Evolutionary conservation across 176 grass and related monocot species (phyloP).

Genomic region (Cenchrus americanus): DNA sequence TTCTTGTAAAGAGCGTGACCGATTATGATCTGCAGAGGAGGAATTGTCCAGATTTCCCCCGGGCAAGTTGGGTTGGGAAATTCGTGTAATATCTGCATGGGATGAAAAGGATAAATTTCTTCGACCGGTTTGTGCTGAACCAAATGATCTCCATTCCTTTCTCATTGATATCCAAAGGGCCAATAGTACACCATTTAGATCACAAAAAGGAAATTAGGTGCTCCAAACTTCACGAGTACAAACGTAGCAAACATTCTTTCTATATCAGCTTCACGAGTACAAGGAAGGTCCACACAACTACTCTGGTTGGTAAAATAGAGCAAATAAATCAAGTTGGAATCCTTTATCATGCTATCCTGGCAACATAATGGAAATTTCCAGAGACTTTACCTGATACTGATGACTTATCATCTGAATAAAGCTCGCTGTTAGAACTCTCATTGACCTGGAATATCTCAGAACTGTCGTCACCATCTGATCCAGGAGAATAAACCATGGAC

Average conservation of each 20-base stretch:
- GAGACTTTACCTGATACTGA: slow-evolving; percentile 45
- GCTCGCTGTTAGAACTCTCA: slow-evolving; percentile 38
- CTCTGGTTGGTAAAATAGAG: slow-evolving; percentile 17
- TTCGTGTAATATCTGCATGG: slow-evolving; percentile 48
- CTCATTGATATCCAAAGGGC: slow-evolving; percentile 25
- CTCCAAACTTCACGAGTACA: slow-evolving; percentile 31
- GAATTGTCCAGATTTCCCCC: slow-evolving; percentile 29
- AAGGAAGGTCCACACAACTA: slow-evolving; percentile 30
- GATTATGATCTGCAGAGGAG: slow-evolving; percentile 30
- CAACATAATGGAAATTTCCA: slow-evolving; percentile 5
- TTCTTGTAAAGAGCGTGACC: slow-evolving; percentile 32
- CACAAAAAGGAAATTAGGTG: slow-evolving; percentile 24
- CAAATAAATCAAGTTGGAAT: slow-evolving; percentile 21
- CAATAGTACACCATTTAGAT: slow-evolving; percentile 22
- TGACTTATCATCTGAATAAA: slow-evolving; percentile 38
- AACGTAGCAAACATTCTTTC: slow-evolving; percentile 9
- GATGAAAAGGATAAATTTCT: slow-evolving; percentile 41
- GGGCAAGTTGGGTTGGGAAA: slow-evolving; percentile 25
- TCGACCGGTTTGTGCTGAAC: neutral
- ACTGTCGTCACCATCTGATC: slow-evolving; percentile 31
- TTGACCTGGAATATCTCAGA: slow-evolving; percentile 27
- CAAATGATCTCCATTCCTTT: slow-evolving; percentile 25
- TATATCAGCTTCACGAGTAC: slow-evolving; percentile 25
- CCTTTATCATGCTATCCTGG: slow-evolving; percentile 26
- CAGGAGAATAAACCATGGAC: slow-evolving; percentile 48